Evolutionary conservation across 352 stramenopile genomes (phyloP), one percentile per base, ranked within the genome.

Genomic region (Phytophthora kernoviae): DNA sequence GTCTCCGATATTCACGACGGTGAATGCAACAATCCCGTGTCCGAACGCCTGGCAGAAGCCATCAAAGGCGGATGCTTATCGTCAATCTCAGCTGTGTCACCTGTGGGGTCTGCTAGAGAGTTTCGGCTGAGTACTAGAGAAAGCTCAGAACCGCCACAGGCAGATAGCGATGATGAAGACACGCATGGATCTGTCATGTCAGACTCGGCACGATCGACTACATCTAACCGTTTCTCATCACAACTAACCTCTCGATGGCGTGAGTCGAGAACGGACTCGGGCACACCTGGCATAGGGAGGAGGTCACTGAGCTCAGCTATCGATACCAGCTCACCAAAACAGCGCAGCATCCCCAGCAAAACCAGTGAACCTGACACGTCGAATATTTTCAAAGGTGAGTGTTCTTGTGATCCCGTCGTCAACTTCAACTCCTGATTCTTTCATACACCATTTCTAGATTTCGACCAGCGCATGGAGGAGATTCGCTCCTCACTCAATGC

Each of bases 391-490:
- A 52, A 70, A 70, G 65, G 66, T 73, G 54, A 41, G 42, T 54
- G 37, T 55, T 51, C 32, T 18, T 22, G 47, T 37, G 30, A 47
- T 54, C 39, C 20, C 26, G 30, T 20, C 30, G 12, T 17, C 17
- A 24, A 41, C 47, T 62, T 69, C 39, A 61, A 62, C 53, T 47
- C 18, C 44, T 57, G 27, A 54, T n/a, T 48, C 50, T 21, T 34
- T 41, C 40, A 58, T 18, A 20, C 17, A 20, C 54, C 24, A 6
- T 15, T 62, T 56, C 14, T 57, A 89, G 81, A 89, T 53, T 88
- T 89, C 37, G 81, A 91, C 52, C 71, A 71, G 44, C 77, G 81
- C 5, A 91, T 91, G 81, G 79, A 89, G 52, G 73, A 91, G 54
- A 88, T 89, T 26, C 81, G 81, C 1, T 68, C 68, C 40, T 91